A percentile compares a stretch with the other conserved stretches of the same genome.
These are phyloP conservation scores for Mrakia gelida DNA, from an alignment of 768 basidiomycete species.

Conservation along the genomic window DNA sequence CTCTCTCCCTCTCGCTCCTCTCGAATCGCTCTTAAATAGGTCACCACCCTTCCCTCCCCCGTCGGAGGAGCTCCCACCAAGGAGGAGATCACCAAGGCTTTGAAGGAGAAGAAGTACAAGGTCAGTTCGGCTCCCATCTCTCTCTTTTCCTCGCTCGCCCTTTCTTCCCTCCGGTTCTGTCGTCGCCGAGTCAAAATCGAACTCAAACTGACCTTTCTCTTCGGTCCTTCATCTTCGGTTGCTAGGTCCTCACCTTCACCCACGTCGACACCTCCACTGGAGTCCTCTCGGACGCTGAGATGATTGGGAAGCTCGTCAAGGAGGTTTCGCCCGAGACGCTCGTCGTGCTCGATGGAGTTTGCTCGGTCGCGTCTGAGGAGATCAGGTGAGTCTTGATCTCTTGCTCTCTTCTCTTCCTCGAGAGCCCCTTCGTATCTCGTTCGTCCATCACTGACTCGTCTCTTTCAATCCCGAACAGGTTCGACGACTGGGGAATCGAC, in stretches of 20 bases:
- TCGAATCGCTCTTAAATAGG: neutral
- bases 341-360: conserved; percentile 87
- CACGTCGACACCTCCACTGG: conserved; percentile 74
- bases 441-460: neutral
- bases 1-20: neutral
- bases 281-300: conserved; percentile 71
- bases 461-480: conserved; percentile 36
- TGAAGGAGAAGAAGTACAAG: conserved; percentile 78
- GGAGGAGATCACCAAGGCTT: conserved; percentile 50
- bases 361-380: conserved; percentile 92
- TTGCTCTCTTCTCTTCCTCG: neutral
- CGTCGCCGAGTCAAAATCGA: neutral
- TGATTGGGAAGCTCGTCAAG: conserved; percentile 66
- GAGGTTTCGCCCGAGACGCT: conserved; percentile 79
- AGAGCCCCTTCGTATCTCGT: neutral
- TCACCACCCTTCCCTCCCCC: conserved; percentile 74
- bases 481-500: conserved; percentile 91
- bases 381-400: conserved; percentile 51
- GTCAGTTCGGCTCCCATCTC: neutral
- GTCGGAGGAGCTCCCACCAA: conserved; percentile 69
- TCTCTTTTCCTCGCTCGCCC: neutral
- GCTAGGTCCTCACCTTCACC: conserved; percentile 69
- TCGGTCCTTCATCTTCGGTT: neutral
- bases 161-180: neutral
- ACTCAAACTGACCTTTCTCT: too few relatives aligned